phyloP scores from a whole-genome alignment of 768 basidiomycete species.

The Mycena polygramma region DNA sequence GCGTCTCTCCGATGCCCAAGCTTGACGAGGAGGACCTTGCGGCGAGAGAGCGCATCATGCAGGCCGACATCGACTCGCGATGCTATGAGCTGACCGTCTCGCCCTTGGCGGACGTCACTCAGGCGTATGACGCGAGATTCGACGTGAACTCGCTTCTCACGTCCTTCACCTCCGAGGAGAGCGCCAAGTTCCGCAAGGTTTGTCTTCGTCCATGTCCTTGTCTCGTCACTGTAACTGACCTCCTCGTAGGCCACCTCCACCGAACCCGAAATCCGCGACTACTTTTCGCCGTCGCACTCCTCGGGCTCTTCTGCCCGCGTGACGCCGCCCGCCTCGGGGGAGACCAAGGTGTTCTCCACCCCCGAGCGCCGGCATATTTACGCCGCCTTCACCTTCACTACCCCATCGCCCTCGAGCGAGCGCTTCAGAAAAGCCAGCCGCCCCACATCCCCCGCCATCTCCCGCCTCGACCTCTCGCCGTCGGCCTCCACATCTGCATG shows the following conservation, averaged over 20 bases:
- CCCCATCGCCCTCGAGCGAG: slow-evolving; percentile 73
- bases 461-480: slow-evolving; percentile 39
- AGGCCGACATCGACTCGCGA: slow-evolving; percentile 74
- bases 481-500: slow-evolving; percentile 14
- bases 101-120: slow-evolving; percentile 82
- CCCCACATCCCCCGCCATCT: slow-evolving; percentile 34
- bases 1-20: slow-evolving; percentile 71
- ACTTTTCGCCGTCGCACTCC: slow-evolving; percentile 56
- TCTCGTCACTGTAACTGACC: slow-evolving; percentile 24
- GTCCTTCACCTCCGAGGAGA: slow-evolving; percentile 49
- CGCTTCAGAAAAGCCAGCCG: slow-evolving; percentile 63
- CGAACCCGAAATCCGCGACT: slow-evolving; percentile 71
- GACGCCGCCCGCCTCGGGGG: slow-evolving; percentile 42
- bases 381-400: slow-evolving; percentile 83
- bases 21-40: slow-evolving; percentile 63
- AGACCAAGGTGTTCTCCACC: slow-evolving; percentile 68
- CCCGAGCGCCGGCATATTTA: slow-evolving; percentile 82
- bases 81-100: slow-evolving; percentile 86
- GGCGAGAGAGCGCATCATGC: slow-evolving; percentile 50
- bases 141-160: slow-evolving; percentile 45
- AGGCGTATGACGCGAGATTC: slow-evolving; percentile 68
- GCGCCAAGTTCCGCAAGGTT: slow-evolving; percentile 62
- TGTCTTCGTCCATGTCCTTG: slow-evolving; percentile 39
- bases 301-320: slow-evolving; percentile 47
- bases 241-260: slow-evolving; percentile 61